phyloP scores from a whole-genome alignment of 2,329 filamentous ascomycete species.

The Trichoderma harzianum region DNA sequence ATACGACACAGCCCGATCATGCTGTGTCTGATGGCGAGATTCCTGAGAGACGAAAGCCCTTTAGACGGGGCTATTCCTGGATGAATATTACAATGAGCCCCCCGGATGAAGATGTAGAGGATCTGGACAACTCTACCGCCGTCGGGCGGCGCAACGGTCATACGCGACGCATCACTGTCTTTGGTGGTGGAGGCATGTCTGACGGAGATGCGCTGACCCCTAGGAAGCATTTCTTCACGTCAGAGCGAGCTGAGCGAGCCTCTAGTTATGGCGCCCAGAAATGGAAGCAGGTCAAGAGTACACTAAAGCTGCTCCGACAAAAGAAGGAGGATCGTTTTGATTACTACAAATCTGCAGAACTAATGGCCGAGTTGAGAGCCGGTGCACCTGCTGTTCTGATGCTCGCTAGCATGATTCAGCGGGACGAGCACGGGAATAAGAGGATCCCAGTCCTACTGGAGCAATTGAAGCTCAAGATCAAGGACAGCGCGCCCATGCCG shows the following conservation, averaged over 20 bases:
- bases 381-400: conserved; percentile 92
- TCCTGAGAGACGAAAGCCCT: conserved; percentile 53
- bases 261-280: conserved; percentile 74
- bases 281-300: conserved; percentile 92
- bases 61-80: conserved; percentile 59
- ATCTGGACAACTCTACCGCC: conserved; percentile 47
- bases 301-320: conserved; percentile 72
- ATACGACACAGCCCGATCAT: conserved; percentile 55
- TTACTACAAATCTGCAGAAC: conserved; percentile 89
- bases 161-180: conserved; percentile 62
- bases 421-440: conserved; percentile 93
- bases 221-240: conserved; percentile 54
- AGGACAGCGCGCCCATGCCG: conserved; percentile 70
- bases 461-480: conserved; percentile 85
- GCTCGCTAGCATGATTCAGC: conserved; percentile 94
- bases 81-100: conserved; percentile 46
- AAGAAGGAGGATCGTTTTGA: conserved; percentile 88
- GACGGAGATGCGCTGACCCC: conserved; percentile 59
- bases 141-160: conserved; percentile 57
- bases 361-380: conserved; percentile 91
- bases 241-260: conserved; percentile 69
- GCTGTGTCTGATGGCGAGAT: conserved; percentile 75
- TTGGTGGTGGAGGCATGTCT: conserved; percentile 62
- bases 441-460: conserved; percentile 92
- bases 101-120: conserved; percentile 48